A percentile compares a stretch with the other conserved stretches of the same genome.
Evolutionary conservation across 169 alveolate genomes (phyloP).

Genomic region (Plasmodium reichenowi): DNA sequence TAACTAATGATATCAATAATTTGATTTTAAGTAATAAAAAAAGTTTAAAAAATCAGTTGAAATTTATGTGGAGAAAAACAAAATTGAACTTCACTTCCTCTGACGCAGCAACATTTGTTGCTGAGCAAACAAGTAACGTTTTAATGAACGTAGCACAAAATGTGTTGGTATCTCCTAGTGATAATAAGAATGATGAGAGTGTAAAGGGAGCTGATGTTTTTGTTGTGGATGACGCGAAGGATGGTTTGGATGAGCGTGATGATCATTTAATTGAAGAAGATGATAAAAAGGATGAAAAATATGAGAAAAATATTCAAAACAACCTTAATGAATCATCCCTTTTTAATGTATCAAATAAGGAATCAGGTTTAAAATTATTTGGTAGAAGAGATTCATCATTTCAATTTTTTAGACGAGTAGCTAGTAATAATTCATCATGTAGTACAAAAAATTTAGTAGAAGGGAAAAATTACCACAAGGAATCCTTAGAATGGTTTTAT

Average conservation of each 20-base stretch:
- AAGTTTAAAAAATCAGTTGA: slow-evolving; percentile 30
- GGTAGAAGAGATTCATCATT: background rate
- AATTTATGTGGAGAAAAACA: slow-evolving; percentile 66
- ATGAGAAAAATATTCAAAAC: background rate
- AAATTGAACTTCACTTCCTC: slow-evolving; percentile 30
- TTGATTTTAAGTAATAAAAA: slow-evolving; percentile 39
- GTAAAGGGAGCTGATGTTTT: background rate
- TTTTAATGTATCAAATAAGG: background rate
- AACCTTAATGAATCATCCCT: background rate
- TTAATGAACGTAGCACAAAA: slow-evolving; percentile 40
- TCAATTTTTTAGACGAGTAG: background rate
- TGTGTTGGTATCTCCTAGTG: slow-evolving; percentile 7
- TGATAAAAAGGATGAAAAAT: background rate
- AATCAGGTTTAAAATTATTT: background rate
- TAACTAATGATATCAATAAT: slow-evolving; percentile 33
- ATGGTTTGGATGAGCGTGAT: background rate
- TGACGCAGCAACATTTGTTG: slow-evolving; percentile 55
- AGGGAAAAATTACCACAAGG: slow-evolving; percentile 8
- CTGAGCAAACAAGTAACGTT: slow-evolving; percentile 69
- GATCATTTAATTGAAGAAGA: background rate
- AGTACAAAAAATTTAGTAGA: background rate
- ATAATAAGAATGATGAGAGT: background rate
- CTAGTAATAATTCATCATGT: background rate
- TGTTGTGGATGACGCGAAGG: background rate
- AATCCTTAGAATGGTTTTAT: slow-evolving; percentile 32